A percentile compares a stretch with the other conserved stretches of the same genome.
Conservation (phyloP, 495 filamentous ascomycete species). For the Daldinia grandis region DNA sequence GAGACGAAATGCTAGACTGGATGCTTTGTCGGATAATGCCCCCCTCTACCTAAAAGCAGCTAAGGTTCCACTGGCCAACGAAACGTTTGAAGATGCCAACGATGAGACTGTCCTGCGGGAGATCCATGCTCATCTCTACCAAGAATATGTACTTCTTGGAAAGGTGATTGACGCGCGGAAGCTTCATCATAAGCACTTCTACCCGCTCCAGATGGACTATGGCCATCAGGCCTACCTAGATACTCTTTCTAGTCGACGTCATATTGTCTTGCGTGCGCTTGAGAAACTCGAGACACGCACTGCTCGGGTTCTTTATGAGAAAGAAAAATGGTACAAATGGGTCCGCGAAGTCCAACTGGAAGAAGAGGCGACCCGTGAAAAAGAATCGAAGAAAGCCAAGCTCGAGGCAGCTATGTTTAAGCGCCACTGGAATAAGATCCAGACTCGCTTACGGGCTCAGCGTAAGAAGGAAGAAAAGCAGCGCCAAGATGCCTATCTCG, state of each 20-base stretch:
- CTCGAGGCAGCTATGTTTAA: constrained; percentile 60
- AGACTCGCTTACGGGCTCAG: constrained; percentile 45
- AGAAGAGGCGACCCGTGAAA: constrained; percentile 58
- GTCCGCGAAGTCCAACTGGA: constrained; percentile 54
- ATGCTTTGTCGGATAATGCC: constrained; percentile 45
- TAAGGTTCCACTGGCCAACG: constrained; percentile 50
- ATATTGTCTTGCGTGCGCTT: constrained; percentile 52
- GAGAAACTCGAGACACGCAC: constrained; percentile 58
- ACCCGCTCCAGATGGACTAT: constrained; percentile 55
- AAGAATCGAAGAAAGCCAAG: constrained; percentile 62
- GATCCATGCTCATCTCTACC: constrained; percentile 54
- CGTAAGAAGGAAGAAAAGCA: constrained; percentile 54
- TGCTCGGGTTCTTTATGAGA: constrained; percentile 56
- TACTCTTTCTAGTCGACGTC: constrained; percentile 52
- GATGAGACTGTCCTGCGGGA: constrained; percentile 50
- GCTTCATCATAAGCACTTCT: constrained; percentile 63
- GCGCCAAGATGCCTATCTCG: constrained; percentile 56
- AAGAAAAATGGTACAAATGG: constrained; percentile 62
- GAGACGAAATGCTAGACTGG: constrained; percentile 55
- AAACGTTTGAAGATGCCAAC: constrained; percentile 51
- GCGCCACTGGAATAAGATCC: constrained; percentile 54
- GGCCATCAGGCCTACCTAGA: constrained; percentile 58
- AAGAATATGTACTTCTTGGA: constrained; percentile 55
- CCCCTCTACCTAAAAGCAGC: constrained; percentile 50
- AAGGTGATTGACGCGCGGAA: constrained; percentile 61